These are phyloP conservation scores for Polytrichum formosum DNA, from an alignment of 225 moss, liverwort and hornwort species.

Conservation along the genomic window DNA sequence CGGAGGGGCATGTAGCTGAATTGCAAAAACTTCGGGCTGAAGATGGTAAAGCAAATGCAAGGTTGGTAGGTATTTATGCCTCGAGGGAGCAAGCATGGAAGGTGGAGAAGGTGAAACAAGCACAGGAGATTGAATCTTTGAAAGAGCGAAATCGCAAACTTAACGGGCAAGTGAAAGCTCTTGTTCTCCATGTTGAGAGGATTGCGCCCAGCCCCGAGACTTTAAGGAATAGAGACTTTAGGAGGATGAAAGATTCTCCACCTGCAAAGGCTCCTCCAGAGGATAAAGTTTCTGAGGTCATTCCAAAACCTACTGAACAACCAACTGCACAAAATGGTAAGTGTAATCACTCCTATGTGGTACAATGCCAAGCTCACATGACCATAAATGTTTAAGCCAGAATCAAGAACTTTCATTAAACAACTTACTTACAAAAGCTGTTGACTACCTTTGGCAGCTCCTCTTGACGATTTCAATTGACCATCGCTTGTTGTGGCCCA, in stretches of 20 bases:
- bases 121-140: slow-evolving; percentile 10
- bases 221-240: neutral
- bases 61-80: slow-evolving; percentile 16
- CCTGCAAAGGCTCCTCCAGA: neutral
- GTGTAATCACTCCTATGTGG: neutral
- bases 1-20: slow-evolving; percentile 7
- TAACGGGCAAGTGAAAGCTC: slow-evolving; percentile 4
- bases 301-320: neutral
- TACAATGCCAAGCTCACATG: too few relatives aligned
- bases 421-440: too few relatives aligned
- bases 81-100: slow-evolving; percentile 16
- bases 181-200: slow-evolving; percentile 5
- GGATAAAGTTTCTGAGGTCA: neutral
- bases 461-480: too few relatives aligned
- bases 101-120: slow-evolving; percentile 8
- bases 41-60: slow-evolving; percentile 20
- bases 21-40: slow-evolving; percentile 12
- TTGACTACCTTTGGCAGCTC: too few relatives aligned
- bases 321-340: neutral
- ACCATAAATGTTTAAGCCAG: too few relatives aligned
- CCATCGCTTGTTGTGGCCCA: too few relatives aligned
- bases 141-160: slow-evolving; percentile 13
- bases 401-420: too few relatives aligned
- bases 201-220: neutral
- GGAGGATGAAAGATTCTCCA: neutral